Evolutionary conservation across 192 early-diverging fungal species (phyloP).

Genomic region (Thamnidium elegans): DNA sequence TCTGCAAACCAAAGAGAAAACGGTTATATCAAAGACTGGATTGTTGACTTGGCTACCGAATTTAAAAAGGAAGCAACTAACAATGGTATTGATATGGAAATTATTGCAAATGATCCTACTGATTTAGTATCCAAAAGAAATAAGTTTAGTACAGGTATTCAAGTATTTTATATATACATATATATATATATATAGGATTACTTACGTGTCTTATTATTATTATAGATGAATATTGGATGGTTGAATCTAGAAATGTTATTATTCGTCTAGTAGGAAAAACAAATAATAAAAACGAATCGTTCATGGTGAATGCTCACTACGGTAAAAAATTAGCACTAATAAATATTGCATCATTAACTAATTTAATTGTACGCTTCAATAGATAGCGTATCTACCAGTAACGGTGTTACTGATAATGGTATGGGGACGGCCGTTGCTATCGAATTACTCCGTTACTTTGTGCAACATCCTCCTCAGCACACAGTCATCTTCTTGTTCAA

Average conservation of each 20-base stretch:
- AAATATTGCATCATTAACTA: not conserved
- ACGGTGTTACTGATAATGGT: constrained; percentile 71
- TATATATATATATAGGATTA: not conserved
- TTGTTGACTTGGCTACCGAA: constrained; percentile 8
- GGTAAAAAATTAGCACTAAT: constrained; percentile 25
- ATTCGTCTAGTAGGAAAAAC: constrained; percentile 57
- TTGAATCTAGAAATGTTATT: constrained; percentile 54
- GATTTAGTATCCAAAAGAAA: constrained; percentile 7
- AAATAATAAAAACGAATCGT: constrained; percentile 40
- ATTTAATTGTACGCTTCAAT: not conserved
- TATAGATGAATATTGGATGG: constrained; percentile 31
- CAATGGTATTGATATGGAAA: constrained; percentile 26
- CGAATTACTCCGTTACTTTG: constrained; percentile 61
- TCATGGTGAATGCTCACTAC: constrained; percentile 69
- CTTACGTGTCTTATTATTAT: not conserved
- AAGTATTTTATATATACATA: not conserved
- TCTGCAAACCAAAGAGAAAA: constrained; percentile 32
- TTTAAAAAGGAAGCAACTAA: not conserved
- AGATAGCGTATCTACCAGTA: constrained; percentile 66
- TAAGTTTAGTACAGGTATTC: constrained; percentile 10
- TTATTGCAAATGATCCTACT: constrained; percentile 25
- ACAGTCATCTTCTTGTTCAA: constrained; percentile 71
- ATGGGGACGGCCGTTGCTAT: constrained; percentile 62
- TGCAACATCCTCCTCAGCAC: constrained; percentile 54
- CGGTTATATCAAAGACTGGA: constrained; percentile 24